Evolutionary conservation across 106 monocot genomes (phyloP), one percentile per base, ranked within the genome.

Genomic region (Platanthera guangdongensis): DNA sequence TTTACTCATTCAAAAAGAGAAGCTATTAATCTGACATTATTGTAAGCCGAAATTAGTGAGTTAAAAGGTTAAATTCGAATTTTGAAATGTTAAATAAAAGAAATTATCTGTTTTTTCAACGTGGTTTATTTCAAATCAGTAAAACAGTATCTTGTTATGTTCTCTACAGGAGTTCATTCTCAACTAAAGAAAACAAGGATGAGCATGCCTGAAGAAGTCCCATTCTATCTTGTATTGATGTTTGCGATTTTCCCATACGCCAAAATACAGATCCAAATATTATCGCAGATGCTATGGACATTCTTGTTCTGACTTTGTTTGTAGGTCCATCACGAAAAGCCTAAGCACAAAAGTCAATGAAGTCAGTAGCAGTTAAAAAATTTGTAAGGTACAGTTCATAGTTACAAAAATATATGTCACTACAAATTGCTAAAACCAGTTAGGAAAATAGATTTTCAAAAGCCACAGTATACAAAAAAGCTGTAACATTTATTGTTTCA

Each of bases 221-320:
- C 93, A 96, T 91, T 74, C 96, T 93, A 72, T 96, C 96, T 83
- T 96, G 96, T 80, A 96, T 93, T 54, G 96, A 96, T 55, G 96
- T 93, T 52, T 96, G 93, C 51, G 81, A 80, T 85, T 68, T 89
- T 59, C 96, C 93, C 86, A 96, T 93, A 60, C 89, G 84, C 96
- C 96, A 96, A 81, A 96, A 96, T 11, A 96, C 96, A 4, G 96
- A 96, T 77, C 96, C 96, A 87, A 96, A 96, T 78, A 96, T 96
- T 74, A 96, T 21, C 49, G 96, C 96, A 68, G 96, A 93, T 72
- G 93, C 96, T 73, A 96, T 62, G 9, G 96, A 96, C 96, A 96
- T 96, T 85, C 96, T 87, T 81, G 96, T 71, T 59, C 96, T 82
- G 21, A 96, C 96, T 50, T 86, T 93, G 64, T 96, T 96, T 78